Evolutionary conservation across 2,329 filamentous ascomycete species (phyloP), one percentile per base, ranked within the genome.

Genomic region (Ophiostoma pallidulum): DNA sequence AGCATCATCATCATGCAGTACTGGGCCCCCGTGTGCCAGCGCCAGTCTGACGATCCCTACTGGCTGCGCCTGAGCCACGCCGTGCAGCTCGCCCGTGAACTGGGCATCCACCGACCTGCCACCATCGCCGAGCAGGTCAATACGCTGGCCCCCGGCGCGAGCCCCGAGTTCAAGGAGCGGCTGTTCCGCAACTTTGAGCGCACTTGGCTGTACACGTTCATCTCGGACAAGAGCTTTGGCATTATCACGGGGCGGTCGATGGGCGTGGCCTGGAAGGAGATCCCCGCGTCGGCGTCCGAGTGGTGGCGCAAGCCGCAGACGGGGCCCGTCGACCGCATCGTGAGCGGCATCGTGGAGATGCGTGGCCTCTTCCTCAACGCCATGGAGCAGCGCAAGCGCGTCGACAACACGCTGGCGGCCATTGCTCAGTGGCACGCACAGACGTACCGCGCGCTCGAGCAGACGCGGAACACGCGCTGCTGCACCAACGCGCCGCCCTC

Each of bases 61-160:
- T 59, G 57, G 57, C 49, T 59, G 10, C 55, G 54, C 7, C 45
- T 59, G 5, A 56, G 55, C 29, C 55, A 59, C 40, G 57, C 57
- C 10, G 53, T 54, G 1, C 56, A 57, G 41, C 50, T 59, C 6
- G 56, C 53, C 10, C 49, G 54, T 16, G 57, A 59, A 18, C 50
- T 59, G 4, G 54, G 56, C 12, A 57, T 58, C 28, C 42, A 57
- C 46, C 50, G 51, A 1, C 53, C 53, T 3, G 47, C 49, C 4
- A 42, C 43, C n/a, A 53, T 59, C 13, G 41, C 36, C 22, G 52
- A 56, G 31, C 54, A 56, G 14, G 53, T 57, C 46, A 49, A 54
- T 10, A 32, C 45, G 4, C 28, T 52, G 8, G 45, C 47, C 3
- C 38, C 50, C 3, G 49, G 50, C 16, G 40, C 40, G 2, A 48